Evolutionary conservation across 2,329 filamentous ascomycete genomes (phyloP), one percentile per base, ranked within the genome.

Genomic region (Coniella lustricola): DNA sequence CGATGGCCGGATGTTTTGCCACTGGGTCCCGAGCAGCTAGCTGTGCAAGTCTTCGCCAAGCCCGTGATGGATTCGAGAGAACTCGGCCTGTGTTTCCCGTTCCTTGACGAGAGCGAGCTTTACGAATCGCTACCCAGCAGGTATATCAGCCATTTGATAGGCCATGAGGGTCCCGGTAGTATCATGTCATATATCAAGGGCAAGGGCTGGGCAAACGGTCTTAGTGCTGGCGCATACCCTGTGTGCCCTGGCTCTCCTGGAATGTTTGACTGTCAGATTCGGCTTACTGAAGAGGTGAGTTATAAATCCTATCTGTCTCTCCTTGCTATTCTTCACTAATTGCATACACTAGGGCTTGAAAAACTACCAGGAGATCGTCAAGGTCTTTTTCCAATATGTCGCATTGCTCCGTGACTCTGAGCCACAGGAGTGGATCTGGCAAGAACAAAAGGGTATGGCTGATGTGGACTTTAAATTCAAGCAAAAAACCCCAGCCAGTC

Each of bases 391-490:
- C 69, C 85, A 95, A 63, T 98, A 98, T 60, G 82, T 97, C 54
- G 82, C 89, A 10, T 79, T 98, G 64, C 77, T 98, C 48, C 82
- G 82, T 54, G 87, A 95, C 59, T 76, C 77, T 2, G 79, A 85
- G 4, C 90, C 91, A 0, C 85, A 94, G 57, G 75, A 94, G 63
- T 97, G 93, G 93, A 90, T 97, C 50, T 90, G 93, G 51, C 81
- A 95, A 29, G 93, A 98, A 67, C 86, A 93, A 65, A 91, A 90
- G 66, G 83, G 84, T 32, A 82, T 97, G 69, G 84, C 87, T 38
- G 90, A 97, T 56, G 88, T 97, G 12, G 87, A 95, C 57, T 98
- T 98, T 74, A 87, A 86, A 56, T 98, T 95, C 68, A 88, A 84
- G 67, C 88, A 97, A 63, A 97, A 97, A 72, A 87, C 83, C 2